Evolutionary conservation across 1,284 basidiomycete genomes (phyloP), one percentile per base, ranked within the genome.

Genomic region (Pseudozyma thailandica): DNA sequence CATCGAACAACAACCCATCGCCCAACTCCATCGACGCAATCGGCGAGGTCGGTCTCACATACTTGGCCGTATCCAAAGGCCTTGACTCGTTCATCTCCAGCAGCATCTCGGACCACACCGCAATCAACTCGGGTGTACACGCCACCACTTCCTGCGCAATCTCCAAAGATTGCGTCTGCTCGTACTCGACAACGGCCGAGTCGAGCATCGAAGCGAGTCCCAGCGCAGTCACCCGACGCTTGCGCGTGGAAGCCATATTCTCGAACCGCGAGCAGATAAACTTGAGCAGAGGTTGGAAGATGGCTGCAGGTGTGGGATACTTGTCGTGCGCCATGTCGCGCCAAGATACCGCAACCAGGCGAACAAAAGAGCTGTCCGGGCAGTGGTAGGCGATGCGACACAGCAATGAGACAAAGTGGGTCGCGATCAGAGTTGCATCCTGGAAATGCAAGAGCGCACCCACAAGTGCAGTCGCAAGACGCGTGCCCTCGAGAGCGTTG

Each of bases 81-180:
- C 46, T 30, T 7, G 68, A 71, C 50, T 79, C 74, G 25, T 72
- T 66, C 38, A 78, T 54, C 35, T 77, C 76, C 8, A 72, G 74
- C 13, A 82, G 43, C 43, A 74, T 64, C 51, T 80, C 80, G 15
- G 72, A 77, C 80, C 80, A 82, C 10, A 76, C 47, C 4, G 74
- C 64, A 16, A 79, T 63, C 59, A 81, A 60, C 9, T 72, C 72
- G 0, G 79, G 76, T 3, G 76, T 28, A 7, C 43, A 43, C 4
- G 47, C 50, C 3, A 70, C 54, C 18, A 81, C 50, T 23, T 31
- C 47, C 6, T 49, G 28, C 7, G 48, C 31, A 2, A 53, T 16
- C 13, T 50, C 50, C n/a, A 23, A 18, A 28, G 8, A 31, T 20
- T 28, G 56, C 20, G 25, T 33, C 42, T 51, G 56, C 18, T 71